Evolutionary conservation across 2,329 filamentous ascomycete genomes (phyloP).

Genomic region (Ilyonectria sp.): DNA sequence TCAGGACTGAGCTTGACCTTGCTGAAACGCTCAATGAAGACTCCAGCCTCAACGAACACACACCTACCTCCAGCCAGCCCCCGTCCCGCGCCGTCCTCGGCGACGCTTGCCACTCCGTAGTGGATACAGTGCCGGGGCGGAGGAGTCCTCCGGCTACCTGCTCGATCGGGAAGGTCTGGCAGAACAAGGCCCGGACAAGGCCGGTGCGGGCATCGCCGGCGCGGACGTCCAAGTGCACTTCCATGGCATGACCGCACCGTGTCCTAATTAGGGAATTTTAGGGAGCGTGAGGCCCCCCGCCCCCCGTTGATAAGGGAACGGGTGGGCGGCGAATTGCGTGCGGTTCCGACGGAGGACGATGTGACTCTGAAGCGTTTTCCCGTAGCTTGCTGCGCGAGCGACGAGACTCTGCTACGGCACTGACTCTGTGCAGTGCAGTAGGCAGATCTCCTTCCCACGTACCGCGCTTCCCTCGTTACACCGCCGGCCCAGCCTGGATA

Average conservation of each 20-base stretch:
- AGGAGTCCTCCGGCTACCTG: neutral
- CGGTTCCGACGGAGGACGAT: too few species aligned
- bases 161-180: conserved; percentile 18
- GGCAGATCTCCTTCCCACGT: too few species aligned
- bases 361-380: too few species aligned
- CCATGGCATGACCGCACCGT: neutral
- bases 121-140: conserved; percentile 20
- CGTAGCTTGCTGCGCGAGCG: too few species aligned
- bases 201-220: neutral
- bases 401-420: too few species aligned
- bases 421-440: too few species aligned
- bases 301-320: neutral
- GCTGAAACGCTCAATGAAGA: neutral
- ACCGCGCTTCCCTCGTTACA: neutral
- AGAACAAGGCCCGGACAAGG: neutral
- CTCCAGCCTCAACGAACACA: too few species aligned
- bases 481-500: conserved; percentile 7
- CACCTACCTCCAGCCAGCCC: neutral
- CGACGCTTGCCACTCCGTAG: conserved; percentile 16
- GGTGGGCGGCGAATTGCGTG: neutral
- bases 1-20: neutral
- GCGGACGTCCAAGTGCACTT: neutral
- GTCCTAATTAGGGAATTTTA: neutral
- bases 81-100: neutral
- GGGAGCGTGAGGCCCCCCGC: neutral